Evolutionary conservation across 139 green algal genomes (phyloP).

Genomic region (Gonium pectorale): DNA sequence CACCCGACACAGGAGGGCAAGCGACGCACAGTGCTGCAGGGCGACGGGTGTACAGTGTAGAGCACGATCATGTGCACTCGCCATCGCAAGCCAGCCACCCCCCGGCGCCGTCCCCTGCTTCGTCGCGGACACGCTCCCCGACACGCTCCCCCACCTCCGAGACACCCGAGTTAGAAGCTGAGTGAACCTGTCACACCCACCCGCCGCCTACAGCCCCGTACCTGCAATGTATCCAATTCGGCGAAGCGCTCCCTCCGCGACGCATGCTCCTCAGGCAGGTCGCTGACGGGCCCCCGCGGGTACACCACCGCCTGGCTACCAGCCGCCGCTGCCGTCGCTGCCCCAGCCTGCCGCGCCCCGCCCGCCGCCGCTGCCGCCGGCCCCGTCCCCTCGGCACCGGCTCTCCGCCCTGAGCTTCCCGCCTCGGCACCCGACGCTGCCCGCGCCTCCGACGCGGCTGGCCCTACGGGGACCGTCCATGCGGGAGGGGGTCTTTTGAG

Average conservation of each 20-base stretch:
- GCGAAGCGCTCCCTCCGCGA: slow-evolving; percentile 85
- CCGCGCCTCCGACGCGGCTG: not conserved
- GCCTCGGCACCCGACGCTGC: not conserved
- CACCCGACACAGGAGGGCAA: too few species aligned
- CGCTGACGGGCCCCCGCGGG: slow-evolving; percentile 67
- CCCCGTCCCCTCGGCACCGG: not conserved
- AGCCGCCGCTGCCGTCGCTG: not conserved
- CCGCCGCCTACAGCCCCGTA: slow-evolving; percentile 48
- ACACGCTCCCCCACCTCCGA: too few species aligned
- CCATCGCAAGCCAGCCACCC: too few species aligned
- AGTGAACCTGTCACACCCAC: not conserved
- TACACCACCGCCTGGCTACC: slow-evolving; percentile 70
- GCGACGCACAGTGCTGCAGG: too few species aligned
- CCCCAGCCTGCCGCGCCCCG: not conserved
- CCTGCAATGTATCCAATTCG: slow-evolving; percentile 88
- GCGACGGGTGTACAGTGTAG: too few species aligned
- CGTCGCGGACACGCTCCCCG: too few species aligned
- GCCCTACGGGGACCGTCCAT: too few species aligned
- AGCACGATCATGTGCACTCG: too few species aligned
- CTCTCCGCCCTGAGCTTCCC: not conserved
- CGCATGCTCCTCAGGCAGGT: slow-evolving; percentile 81
- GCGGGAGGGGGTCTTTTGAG: too few species aligned
- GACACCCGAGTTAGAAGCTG: too few species aligned
- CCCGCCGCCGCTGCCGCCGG: not conserved
- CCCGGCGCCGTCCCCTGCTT: too few species aligned